Evolutionary conservation across 768 basidiomycete species (phyloP), one percentile per base, ranked within the genome.

Genomic region (Termitomyces sp.): DNA sequence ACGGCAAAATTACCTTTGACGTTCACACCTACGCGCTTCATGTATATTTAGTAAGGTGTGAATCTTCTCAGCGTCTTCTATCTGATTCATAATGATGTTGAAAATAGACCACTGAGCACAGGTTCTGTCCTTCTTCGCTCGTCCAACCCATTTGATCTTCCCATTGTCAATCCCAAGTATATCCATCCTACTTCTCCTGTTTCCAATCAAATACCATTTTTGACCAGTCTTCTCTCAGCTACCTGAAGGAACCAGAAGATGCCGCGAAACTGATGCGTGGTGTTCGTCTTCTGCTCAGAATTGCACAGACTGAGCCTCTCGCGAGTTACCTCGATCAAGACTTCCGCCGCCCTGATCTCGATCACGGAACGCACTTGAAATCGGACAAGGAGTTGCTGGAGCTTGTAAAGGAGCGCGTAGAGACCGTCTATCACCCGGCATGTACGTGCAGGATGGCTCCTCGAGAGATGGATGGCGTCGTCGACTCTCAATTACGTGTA

Each of bases 371-470:
- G 33, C 65, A 72, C 42, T 60, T 66, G 31, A 71, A 71, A 54
- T 67, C 69, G 3, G 73, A 80, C 55, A 68, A 66, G 40, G 74
- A 76, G 33, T 61, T 80, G 14, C 67, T 72, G 46, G 69, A 71
- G n/a, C 56, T 75, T 17, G 67, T 78, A 21, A 67, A 67, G 31
- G 70, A 71, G 46, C 70, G 77, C 15, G 71, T 75, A 5, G 75
- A 78, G 59, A 80, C 78, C 1, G 61, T 78, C 33, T 79, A 78
- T 55, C 78, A 80, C 60, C 77, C 78, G 0, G 57, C 73, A 11
- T 68, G 73, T 54, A 77, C 76, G 10, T 78, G 77, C 53, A 70
- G 76, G 23, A 80, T 78, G 76, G 76, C 76, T 12, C 72, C 74
- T 17, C 60, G 63, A 10, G 67, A 66, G 19, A 67, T 73, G 28